phyloP scores from a whole-genome alignment of 805 yeast species.

The Kuraishia hungarica region DNA sequence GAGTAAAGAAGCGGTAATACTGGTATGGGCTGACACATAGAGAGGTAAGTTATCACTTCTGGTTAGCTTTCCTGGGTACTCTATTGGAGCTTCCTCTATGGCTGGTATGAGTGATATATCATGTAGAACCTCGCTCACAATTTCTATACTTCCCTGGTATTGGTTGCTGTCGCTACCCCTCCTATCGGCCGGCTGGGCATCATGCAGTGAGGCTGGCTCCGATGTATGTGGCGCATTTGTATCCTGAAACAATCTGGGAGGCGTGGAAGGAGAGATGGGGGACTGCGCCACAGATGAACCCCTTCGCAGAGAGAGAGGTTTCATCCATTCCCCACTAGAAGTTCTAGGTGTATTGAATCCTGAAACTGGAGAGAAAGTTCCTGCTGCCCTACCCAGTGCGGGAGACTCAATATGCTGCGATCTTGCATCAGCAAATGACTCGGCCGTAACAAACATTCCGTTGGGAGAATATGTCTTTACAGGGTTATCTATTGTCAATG shows the following conservation, averaged over 20 bases:
- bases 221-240: background rate
- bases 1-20: background rate
- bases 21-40: background rate
- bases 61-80: background rate
- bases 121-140: background rate
- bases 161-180: background rate
- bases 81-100: background rate
- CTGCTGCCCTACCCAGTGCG: background rate
- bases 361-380: slow-evolving; percentile 2
- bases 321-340: slow-evolving; percentile 6
- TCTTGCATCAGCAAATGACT: background rate
- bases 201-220: background rate
- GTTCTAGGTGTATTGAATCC: slow-evolving; percentile 1
- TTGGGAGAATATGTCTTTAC: slow-evolving; percentile 21
- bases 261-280: background rate
- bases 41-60: background rate
- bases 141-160: background rate
- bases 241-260: background rate
- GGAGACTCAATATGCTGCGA: background rate
- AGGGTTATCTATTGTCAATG: slow-evolving; percentile 24
- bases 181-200: background rate
- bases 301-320: slow-evolving; percentile 8
- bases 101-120: background rate
- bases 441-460: slow-evolving; percentile 18
- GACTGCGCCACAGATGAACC: background rate